Base-by-base conservation (phyloP, 2,329 filamentous ascomycete species). In the Gliomastix tumulicola region DNA sequence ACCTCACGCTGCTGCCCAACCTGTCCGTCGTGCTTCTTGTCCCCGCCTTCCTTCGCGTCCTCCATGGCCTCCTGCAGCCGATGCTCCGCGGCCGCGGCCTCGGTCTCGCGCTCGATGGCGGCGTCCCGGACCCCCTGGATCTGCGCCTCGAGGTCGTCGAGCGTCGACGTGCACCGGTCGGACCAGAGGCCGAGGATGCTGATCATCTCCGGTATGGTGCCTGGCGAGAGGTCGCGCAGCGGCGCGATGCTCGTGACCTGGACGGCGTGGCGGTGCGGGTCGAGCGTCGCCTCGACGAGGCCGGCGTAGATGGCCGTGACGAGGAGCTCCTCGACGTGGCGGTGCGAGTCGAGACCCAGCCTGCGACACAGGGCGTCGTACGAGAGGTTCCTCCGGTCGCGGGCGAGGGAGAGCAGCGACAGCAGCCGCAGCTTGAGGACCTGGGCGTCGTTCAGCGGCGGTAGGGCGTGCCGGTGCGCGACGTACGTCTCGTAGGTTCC, bases 261-360 rank as follows among this genome's bases (percentile, higher is more conserved):
- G 17, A 97, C 83, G 41, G 75, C 72, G 22, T 82, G 77, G 38
- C 82, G 73, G 40, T 77, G 76, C 5, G 89, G 87, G 54, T 96
- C 86, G 38, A 98, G 81, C 28, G 86, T 89, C 7, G 83, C 90
- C 27, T 76, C 74, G 34, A 98, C 65, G 3, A 98, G 76, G 28
- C 84, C 85, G 6, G 84, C 79, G 65, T 96, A 97, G 54, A 96
- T 84, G 49, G 88, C 84, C 25, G 80, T 79, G 48, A 90, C 92
- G 47, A 97, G 79, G 41, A 96, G 76, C 46, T 83, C 77, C 67
- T 98, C 92, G 37, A 98, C 78, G 31, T 85, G 78, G 30, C 82
- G 73, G 18, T 75, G 56, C 22, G 74, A 76, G 21, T 73, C 53
- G 13, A 97, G 78, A 37, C 73, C 76, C 31, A 98, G 78, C 1